Conservation (phyloP, 805 yeast genomes). For the Nakazawaea populi region DNA sequence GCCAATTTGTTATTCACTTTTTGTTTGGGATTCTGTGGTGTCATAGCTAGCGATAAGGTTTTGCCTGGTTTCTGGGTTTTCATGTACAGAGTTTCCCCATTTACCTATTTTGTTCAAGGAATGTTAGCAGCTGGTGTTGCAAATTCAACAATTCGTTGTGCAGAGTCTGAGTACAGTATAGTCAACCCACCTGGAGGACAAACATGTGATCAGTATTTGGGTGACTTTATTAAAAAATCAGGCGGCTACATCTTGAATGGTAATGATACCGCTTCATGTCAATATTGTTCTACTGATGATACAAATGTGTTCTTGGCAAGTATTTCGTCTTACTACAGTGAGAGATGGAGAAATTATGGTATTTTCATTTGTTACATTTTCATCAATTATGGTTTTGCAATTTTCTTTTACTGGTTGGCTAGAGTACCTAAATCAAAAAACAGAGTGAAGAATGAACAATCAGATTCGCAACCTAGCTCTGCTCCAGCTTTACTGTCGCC, state of each 20-base stretch:
- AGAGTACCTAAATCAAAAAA: constrained; percentile 29
- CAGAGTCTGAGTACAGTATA: constrained; percentile 36
- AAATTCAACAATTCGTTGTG: constrained; percentile 45
- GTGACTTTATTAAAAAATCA: constrained; percentile 24
- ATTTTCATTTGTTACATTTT: constrained; percentile 43
- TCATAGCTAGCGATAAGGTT: constrained; percentile 31
- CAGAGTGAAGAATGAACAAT: constrained; percentile 4
- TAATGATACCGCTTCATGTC: constrained; percentile 45
- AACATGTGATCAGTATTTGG: constrained; percentile 54
- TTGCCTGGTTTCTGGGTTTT: constrained; percentile 32
- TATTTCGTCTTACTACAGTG: constrained; percentile 32
- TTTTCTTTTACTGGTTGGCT: constrained; percentile 32
- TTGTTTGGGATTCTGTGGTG: constrained; percentile 20
- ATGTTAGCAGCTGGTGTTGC: constrained; percentile 30
- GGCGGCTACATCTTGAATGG: constrained; percentile 45
- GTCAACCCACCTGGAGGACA: constrained; percentile 47
- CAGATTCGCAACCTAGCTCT: background rate
- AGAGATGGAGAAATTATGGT: constrained; percentile 56
- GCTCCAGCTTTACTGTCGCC: background rate
- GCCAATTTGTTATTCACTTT: background rate
- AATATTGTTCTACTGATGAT: constrained; percentile 48
- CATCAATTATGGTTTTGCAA: constrained; percentile 29
- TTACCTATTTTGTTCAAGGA: constrained; percentile 52
- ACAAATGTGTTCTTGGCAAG: constrained; percentile 56
- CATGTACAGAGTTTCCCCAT: constrained; percentile 61